A percentile compares a stretch with the other conserved stretches of the same genome.
These are phyloP conservation scores for Kwoniella botswanensis DNA, from an alignment of 768 basidiomycete species.

Conservation along the genomic window DNA sequence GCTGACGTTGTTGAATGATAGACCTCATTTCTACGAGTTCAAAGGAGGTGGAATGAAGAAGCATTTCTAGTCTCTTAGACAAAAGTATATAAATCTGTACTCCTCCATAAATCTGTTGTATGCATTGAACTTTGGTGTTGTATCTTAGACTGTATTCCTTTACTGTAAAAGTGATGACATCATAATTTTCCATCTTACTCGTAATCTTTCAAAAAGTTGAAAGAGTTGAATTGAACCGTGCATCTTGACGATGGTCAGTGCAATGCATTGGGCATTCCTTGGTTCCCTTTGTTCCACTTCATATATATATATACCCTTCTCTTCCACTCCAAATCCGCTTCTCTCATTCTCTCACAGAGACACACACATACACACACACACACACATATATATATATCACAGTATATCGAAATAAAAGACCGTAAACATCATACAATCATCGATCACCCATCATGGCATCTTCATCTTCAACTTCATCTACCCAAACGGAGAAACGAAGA, in stretches of 20 bases:
- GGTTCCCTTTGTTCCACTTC: too few relatives aligned
- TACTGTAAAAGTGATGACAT: neutral
- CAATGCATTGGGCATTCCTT: too few relatives aligned
- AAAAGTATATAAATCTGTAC: too few relatives aligned
- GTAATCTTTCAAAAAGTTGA: neutral
- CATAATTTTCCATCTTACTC: neutral
- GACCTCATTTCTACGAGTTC: slow-evolving; percentile 54
- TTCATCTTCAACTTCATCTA: neutral
- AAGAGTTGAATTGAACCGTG: neutral
- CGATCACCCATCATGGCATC: neutral
- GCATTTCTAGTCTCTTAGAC: slow-evolving; percentile 27
- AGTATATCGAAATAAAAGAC: too few relatives aligned
- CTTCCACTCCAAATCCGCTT: too few relatives aligned
- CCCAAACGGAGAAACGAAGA: slow-evolving; percentile 6
- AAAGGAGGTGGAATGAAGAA: slow-evolving; percentile 49
- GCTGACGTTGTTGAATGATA: slow-evolving; percentile 20
- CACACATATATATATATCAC: too few relatives aligned
- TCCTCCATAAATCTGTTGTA: slow-evolving; percentile 14
- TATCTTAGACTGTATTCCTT: neutral
- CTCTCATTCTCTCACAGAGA: too few relatives aligned
- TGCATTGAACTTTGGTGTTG: slow-evolving; percentile 8
- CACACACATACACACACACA: too few relatives aligned
- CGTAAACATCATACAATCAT: neutral
- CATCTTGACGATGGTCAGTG: too few relatives aligned
- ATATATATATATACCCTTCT: too few relatives aligned